These are phyloP conservation scores for Eruca vesicaria DNA, from an alignment of 441 rosid species.

Conservation along the genomic window DNA sequence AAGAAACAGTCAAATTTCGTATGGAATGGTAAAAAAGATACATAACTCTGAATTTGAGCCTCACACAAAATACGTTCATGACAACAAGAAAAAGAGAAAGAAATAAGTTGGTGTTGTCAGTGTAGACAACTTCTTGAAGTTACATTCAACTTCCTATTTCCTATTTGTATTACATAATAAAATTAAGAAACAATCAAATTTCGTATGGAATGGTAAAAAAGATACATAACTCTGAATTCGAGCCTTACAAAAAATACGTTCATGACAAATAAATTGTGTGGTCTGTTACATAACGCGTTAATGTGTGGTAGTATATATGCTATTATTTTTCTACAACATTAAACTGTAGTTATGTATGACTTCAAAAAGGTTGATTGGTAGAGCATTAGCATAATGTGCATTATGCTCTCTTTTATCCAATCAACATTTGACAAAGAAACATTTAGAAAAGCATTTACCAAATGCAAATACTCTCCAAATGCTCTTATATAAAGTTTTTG, in stretches of 20 bases:
- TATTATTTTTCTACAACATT: not conserved
- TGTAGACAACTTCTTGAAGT: not conserved
- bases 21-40: not conserved
- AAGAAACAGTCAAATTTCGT: not conserved
- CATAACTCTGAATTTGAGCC: not conserved
- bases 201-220: not conserved
- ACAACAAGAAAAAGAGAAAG: not conserved
- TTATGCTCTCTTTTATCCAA: no score
- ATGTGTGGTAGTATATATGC: not conserved
- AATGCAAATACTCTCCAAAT: no score
- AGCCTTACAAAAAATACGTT: not conserved
- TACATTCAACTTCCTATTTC: not conserved
- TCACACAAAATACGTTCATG: not conserved
- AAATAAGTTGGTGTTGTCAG: not conserved
- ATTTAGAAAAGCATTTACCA: no score
- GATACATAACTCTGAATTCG: not conserved
- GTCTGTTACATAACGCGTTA: not conserved
- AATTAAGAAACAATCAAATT: not conserved
- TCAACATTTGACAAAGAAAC: no score
- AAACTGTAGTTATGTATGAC: not conserved
- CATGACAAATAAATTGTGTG: not conserved
- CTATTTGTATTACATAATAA: not conserved
- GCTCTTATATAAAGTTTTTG: no score
- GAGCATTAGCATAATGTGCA: no score
- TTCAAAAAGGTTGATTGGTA: no score